Percentiles rank a stretch among this genome's conserved stretches.
Evolutionary conservation across 495 filamentous ascomycete species (phyloP).

Genomic region (Neurospora terricola): DNA sequence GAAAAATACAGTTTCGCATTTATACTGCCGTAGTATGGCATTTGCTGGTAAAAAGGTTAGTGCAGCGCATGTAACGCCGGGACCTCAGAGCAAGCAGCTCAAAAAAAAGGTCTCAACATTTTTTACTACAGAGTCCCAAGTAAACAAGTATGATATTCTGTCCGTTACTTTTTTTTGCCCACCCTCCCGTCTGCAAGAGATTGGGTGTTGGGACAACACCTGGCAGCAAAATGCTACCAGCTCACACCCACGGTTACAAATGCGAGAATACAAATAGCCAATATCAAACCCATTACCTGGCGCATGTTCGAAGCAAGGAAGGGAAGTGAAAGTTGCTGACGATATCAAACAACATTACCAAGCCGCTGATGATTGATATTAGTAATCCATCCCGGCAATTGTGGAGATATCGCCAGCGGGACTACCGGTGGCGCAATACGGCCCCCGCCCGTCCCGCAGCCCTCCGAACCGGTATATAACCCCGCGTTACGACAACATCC

Average conservation of each 20-base stretch:
- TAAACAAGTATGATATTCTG: neutral
- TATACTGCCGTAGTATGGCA: too few relatives aligned
- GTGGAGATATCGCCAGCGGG: neutral
- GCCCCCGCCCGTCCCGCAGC: neutral
- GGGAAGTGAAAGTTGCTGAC: neutral
- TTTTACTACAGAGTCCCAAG: accelerated
- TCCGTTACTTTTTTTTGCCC: neutral
- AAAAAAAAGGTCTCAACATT: neutral
- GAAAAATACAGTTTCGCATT: too few relatives aligned
- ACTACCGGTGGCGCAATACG: neutral
- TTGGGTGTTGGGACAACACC: neutral
- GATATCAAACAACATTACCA: neutral
- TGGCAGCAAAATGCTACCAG: neutral
- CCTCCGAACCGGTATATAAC: neutral
- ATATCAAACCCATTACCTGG: neutral
- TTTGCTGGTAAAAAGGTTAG: neutral
- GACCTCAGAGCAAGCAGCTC: neutral
- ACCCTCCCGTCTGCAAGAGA: neutral
- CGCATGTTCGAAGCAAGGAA: neutral
- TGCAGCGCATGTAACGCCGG: neutral
- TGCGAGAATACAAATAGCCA: neutral
- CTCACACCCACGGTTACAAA: neutral
- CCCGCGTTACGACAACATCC: neutral
- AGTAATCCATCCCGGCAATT: neutral
- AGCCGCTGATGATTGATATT: neutral